phyloP scores from a whole-genome alignment of 345 rosid species.

The Eucalyptus guilfoylei region DNA sequence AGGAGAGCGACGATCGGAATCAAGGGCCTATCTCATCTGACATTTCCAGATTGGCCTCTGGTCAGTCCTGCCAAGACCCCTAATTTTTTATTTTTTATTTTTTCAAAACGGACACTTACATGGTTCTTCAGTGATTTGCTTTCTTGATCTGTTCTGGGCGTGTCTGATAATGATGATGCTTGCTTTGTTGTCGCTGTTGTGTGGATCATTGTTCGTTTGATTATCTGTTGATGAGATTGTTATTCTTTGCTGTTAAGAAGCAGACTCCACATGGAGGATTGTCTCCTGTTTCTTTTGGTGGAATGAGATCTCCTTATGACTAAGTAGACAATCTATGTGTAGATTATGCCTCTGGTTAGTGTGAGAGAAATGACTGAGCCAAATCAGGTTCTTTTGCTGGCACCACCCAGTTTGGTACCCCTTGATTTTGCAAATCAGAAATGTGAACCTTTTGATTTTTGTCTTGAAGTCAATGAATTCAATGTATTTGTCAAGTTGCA shows the following conservation, averaged over 20 bases:
- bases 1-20: slow-evolving; percentile 40
- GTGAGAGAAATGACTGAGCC: not conserved
- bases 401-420: not conserved
- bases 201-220: not conserved
- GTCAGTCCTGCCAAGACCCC: slow-evolving; percentile 13
- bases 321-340: not conserved
- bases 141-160: slow-evolving; percentile 38
- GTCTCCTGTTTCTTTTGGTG: slow-evolving; percentile 1
- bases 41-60: slow-evolving; percentile 65
- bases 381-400: not conserved
- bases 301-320: slow-evolving; percentile 8
- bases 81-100: not conserved
- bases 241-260: not conserved
- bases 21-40: slow-evolving; percentile 38
- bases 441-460: not conserved
- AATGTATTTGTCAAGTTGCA: not conserved
- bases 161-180: not conserved
- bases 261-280: not conserved
- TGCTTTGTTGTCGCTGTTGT: not conserved
- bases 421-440: not conserved
- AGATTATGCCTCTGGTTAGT: not conserved
- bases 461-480: not conserved
- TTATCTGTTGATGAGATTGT: not conserved
- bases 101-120: not conserved
- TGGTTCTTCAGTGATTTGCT: not conserved